These are phyloP conservation scores for Cerioporus squamosus DNA, from an alignment of 1,284 basidiomycete species.

Conservation along the genomic window DNA sequence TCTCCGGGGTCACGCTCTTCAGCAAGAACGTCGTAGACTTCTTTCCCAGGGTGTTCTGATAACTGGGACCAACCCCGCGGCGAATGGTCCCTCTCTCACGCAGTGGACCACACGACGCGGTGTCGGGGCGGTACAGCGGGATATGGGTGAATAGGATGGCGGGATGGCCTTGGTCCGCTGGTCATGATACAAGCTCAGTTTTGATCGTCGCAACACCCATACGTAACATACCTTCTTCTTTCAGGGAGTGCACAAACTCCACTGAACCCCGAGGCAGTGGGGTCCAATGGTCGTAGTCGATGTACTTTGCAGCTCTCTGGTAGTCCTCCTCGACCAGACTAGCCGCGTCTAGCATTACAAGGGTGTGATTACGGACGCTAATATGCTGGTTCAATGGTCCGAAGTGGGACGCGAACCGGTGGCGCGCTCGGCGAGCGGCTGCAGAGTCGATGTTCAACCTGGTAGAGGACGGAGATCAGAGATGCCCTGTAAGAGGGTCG, in stretches of 20 bases:
- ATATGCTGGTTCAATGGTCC: constrained; percentile 60
- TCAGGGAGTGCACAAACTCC: constrained; percentile 71
- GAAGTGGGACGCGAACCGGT: constrained; percentile 74
- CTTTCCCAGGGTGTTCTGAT: constrained; percentile 80
- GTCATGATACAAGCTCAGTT: neutral
- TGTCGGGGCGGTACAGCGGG: constrained; percentile 75
- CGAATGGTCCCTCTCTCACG: constrained; percentile 76
- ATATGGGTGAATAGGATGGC: constrained; percentile 82
- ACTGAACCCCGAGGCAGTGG: constrained; percentile 65
- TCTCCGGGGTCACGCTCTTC: constrained; percentile 61
- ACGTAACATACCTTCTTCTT: constrained; percentile 46
- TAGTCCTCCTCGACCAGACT: constrained; percentile 84
- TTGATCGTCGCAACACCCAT: neutral
- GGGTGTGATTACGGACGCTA: constrained; percentile 69
- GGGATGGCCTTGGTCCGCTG: constrained; percentile 43
- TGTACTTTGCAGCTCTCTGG: constrained; percentile 56
- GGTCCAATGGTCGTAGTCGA: constrained; percentile 62
- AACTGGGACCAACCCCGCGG: constrained; percentile 79
- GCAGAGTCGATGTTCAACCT: constrained; percentile 29
- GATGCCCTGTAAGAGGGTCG: neutral
- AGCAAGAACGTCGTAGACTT: constrained; percentile 76
- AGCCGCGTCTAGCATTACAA: constrained; percentile 78
- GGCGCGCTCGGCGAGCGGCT: constrained; percentile 22
- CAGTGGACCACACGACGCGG: constrained; percentile 73
- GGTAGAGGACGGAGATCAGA: neutral